Evolutionary conservation across 2,329 filamentous ascomycete genomes (phyloP).

Genomic region (Trematosphaeria pertusa): DNA sequence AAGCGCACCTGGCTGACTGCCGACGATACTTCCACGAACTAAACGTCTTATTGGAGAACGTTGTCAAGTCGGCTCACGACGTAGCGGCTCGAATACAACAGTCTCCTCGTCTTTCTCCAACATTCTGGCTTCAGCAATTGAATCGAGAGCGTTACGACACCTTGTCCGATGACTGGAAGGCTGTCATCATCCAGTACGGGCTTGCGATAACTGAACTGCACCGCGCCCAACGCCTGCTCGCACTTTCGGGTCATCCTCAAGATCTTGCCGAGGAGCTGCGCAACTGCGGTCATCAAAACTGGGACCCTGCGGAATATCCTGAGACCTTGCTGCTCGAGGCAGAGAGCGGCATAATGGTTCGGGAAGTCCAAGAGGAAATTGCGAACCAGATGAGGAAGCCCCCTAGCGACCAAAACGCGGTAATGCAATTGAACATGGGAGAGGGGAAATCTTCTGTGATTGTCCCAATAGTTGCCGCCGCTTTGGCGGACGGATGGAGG

Average conservation of each 20-base stretch:
- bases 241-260: slow-evolving; percentile 12
- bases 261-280: slow-evolving; percentile 45
- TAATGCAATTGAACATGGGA: slow-evolving; percentile 47
- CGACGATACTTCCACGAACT: slow-evolving; percentile 15
- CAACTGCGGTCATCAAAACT: slow-evolving; percentile 64
- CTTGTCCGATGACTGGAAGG: slow-evolving; percentile 31
- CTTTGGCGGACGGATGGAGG: slow-evolving; percentile 57
- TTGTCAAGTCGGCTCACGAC: slow-evolving; percentile 4
- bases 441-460: slow-evolving; percentile 43
- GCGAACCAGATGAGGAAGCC: slow-evolving; percentile 61
- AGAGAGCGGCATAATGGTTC: slow-evolving; percentile 68
- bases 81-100: slow-evolving; percentile 12
- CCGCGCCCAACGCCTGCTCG: slow-evolving; percentile 35
- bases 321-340: slow-evolving; percentile 71
- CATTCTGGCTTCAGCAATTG: slow-evolving; percentile 34
- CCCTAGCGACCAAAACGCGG: slow-evolving; percentile 26
- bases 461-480: slow-evolving; percentile 37
- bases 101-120: slow-evolving; percentile 28
- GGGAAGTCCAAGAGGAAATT: slow-evolving; percentile 65
- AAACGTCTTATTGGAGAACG: slow-evolving; percentile 4
- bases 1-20: slow-evolving; percentile 22
- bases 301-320: slow-evolving; percentile 59
- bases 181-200: slow-evolving; percentile 29
- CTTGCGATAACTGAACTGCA: slow-evolving; percentile 36
- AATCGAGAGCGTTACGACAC: slow-evolving; percentile 20